Percentiles rank a stretch among this genome's conserved stretches.
These are phyloP conservation scores for Laburnicola sp. DNA, from an alignment of 2,329 filamentous ascomycete genomes.

Conservation along the genomic window DNA sequence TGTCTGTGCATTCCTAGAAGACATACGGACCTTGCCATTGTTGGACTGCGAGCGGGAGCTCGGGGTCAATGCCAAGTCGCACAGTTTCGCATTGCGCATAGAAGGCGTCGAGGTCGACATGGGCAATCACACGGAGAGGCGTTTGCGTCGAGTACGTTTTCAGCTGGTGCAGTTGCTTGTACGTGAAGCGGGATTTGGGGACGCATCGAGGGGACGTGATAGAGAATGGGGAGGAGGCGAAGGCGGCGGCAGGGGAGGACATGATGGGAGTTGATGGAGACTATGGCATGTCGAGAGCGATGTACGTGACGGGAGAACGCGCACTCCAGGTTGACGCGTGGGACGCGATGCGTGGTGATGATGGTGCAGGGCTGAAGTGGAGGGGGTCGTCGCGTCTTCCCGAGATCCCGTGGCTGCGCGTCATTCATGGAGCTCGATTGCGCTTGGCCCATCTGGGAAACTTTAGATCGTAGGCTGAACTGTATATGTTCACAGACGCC, in stretches of 20 bases:
- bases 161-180: slow-evolving; percentile 78
- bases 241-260: slow-evolving; percentile 55
- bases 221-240: slow-evolving; percentile 52
- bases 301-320: background rate
- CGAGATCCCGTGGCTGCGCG: slow-evolving; percentile 41
- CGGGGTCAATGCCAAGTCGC: slow-evolving; percentile 71
- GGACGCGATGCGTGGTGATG: background rate
- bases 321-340: background rate
- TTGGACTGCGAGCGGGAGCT: slow-evolving; percentile 85
- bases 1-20: no score
- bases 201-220: slow-evolving; percentile 39
- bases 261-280: slow-evolving; percentile 25
- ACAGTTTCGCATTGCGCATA: slow-evolving; percentile 95
- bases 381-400: slow-evolving; percentile 30
- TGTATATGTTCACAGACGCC: background rate
- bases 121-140: slow-evolving; percentile 83
- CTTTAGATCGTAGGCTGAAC: background rate
- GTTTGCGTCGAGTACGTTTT: slow-evolving; percentile 69
- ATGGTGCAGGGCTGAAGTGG: background rate
- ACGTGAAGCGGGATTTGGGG: slow-evolving; percentile 74
- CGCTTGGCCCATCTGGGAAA: slow-evolving; percentile 18
- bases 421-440: slow-evolving; percentile 31
- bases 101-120: slow-evolving; percentile 96
- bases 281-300: slow-evolving; percentile 18
- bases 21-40: slow-evolving; percentile 74